phyloP scores from a whole-genome alignment of 257 asterid species.

The Primulina tabacum region DNA sequence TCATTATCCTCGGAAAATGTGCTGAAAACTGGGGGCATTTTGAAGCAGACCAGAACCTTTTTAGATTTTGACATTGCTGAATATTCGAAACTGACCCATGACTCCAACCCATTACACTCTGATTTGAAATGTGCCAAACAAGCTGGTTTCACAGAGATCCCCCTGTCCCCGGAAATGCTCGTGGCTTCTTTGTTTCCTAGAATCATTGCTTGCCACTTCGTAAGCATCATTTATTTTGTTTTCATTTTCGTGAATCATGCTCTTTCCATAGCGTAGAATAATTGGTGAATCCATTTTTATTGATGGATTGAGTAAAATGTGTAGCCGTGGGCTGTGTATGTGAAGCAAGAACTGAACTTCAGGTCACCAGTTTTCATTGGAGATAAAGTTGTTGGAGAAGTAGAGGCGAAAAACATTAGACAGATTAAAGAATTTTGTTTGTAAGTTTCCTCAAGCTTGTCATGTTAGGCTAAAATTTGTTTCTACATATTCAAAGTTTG shows the following conservation, averaged over 20 bases:
- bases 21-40: conserved; percentile 45
- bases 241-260: not conserved
- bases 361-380: conserved; percentile 68
- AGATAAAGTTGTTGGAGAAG: conserved; percentile 57
- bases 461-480: not conserved
- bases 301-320: not conserved
- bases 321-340: conserved; percentile 87
- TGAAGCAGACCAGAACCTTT: conserved; percentile 52
- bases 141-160: conserved; percentile 54
- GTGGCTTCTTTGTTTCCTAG: conserved; percentile 83
- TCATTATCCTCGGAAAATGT: conserved; percentile 33
- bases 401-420: conserved; percentile 48
- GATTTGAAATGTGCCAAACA: conserved; percentile 48
- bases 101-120: conserved; percentile 72
- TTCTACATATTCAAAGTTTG: not conserved
- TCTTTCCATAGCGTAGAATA: not conserved
- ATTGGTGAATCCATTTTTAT: not conserved
- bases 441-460: conserved; percentile 33
- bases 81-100: conserved; percentile 64
- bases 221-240: conserved; percentile 24
- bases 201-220: conserved; percentile 72
- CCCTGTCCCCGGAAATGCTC: conserved; percentile 73
- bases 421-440: conserved; percentile 43
- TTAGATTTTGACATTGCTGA: conserved; percentile 44
- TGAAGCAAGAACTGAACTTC: conserved; percentile 68